phyloP scores from a whole-genome alignment of 2,329 filamentous ascomycete genomes.

The Ambrosiella beaveri region DNA sequence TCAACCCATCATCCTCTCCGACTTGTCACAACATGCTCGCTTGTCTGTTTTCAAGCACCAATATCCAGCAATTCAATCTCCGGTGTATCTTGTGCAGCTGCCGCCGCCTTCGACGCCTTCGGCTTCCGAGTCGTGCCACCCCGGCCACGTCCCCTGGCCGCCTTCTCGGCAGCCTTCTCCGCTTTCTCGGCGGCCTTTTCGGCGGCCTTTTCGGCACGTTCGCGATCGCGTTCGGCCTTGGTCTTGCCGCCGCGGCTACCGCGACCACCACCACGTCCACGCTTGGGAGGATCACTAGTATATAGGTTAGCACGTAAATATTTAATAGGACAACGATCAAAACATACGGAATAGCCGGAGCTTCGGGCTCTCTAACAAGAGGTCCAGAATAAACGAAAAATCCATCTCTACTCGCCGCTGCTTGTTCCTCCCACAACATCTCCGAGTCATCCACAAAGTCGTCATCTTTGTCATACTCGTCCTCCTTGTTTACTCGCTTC shows the following conservation, averaged over 20 bases:
- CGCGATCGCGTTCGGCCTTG: conserved; percentile 11
- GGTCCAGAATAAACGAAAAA: conserved; percentile 98
- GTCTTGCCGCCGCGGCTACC: conserved; percentile 12
- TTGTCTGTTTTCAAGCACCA: conserved; percentile 11
- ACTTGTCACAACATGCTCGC: not conserved
- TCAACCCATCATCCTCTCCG: no score
- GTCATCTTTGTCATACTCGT: conserved; percentile 70
- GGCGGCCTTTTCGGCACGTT: conserved; percentile 12
- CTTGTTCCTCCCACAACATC: conserved; percentile 85
- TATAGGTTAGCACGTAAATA: conserved; percentile 19
- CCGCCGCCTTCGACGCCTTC: conserved; percentile 10
- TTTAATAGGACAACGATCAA: not conserved
- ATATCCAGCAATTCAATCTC: conserved; percentile 13
- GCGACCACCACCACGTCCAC: conserved; percentile 33
- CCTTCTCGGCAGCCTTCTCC: conserved; percentile 10
- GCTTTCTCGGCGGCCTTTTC: conserved; percentile 12
- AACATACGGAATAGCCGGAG: conserved; percentile 39
- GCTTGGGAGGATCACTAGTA: conserved; percentile 50
- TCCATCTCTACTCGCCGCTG: conserved; percentile 82
- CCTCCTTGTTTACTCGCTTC: conserved; percentile 63
- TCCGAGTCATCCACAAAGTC: conserved; percentile 89
- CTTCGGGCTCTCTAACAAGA: conserved; percentile 71
- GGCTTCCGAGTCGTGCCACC: conserved; percentile 9
- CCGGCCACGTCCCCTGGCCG: conserved; percentile 8
- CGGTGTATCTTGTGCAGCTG: conserved; percentile 1